These are phyloP conservation scores for Cadophora malorum DNA, from an alignment of 2,329 filamentous ascomycete genomes.

Conservation along the genomic window DNA sequence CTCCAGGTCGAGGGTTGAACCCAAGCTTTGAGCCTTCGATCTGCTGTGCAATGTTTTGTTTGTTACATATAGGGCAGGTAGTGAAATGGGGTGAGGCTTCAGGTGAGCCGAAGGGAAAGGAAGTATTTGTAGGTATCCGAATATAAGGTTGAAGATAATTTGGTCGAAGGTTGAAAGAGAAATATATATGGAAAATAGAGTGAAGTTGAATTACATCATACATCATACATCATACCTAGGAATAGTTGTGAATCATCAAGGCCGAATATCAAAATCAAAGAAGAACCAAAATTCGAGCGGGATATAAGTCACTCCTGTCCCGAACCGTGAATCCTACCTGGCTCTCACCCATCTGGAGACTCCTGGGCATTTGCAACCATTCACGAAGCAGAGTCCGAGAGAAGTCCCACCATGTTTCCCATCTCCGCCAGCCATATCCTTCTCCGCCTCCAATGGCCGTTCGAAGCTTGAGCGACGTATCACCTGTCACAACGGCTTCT, in stretches of 20 bases:
- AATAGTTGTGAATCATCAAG: not conserved
- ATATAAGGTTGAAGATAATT: not conserved
- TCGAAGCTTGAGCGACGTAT: slow-evolving; percentile 10
- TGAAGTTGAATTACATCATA: not conserved
- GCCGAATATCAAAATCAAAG: not conserved
- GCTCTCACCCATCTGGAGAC: not conserved
- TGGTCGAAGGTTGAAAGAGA: not conserved
- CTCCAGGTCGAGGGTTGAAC: not conserved
- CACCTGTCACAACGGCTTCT: slow-evolving; percentile 4
- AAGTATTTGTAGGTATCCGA: not conserved
- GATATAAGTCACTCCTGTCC: not conserved
- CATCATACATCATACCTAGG: not conserved
- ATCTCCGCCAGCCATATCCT: not conserved
- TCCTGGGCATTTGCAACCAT: not conserved
- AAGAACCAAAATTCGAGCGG: not conserved
- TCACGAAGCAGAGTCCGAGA: not conserved
- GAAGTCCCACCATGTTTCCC: not conserved
- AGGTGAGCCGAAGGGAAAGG: not conserved
- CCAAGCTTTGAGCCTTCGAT: not conserved
- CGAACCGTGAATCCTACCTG: not conserved
- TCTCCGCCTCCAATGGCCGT: not conserved
- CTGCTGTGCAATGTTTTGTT: not conserved
- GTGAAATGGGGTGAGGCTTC: not conserved
- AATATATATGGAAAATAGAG: not conserved
- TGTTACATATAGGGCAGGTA: not conserved